These are phyloP conservation scores for Aciculoconidium aculeatum DNA, from an alignment of 805 yeast species.

Conservation along the genomic window DNA sequence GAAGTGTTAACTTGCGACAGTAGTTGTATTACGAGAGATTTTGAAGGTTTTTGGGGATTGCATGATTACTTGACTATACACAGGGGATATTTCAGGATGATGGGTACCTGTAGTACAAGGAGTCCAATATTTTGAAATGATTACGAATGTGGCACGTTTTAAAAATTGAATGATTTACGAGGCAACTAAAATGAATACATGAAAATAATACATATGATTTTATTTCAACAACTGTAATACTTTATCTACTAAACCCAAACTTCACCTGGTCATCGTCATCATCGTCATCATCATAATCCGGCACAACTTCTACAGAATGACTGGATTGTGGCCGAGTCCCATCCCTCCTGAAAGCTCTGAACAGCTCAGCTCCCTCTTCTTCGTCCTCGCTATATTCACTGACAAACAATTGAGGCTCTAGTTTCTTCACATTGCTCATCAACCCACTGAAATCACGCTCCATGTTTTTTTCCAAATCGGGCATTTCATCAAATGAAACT, in stretches of 20 bases:
- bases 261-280: slow-evolving; percentile 28
- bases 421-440: slow-evolving; percentile 9
- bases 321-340: no score
- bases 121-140: no score
- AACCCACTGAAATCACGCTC: slow-evolving; percentile 9
- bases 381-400: slow-evolving; percentile 5
- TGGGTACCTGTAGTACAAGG: no score
- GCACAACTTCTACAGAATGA: no score
- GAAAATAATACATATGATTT: no score
- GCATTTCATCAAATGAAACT: slow-evolving; percentile 4
- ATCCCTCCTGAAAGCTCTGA: no score
- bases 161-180: no score
- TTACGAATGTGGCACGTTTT: no score
- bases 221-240: no score
- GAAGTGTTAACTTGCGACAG: slow-evolving; percentile 24
- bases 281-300: slow-evolving; percentile 22
- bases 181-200: no score
- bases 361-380: neutral
- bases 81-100: slow-evolving; percentile 30
- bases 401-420: slow-evolving; percentile 5
- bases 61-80: slow-evolving; percentile 24
- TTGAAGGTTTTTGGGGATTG: slow-evolving; percentile 10
- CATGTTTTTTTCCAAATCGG: slow-evolving; percentile 4
- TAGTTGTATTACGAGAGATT: slow-evolving; percentile 27
- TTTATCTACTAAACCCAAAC: slow-evolving; percentile 26